Conservation (phyloP, 1,139 yeast genomes). For the Pneumocystis jirovecii region DNA sequence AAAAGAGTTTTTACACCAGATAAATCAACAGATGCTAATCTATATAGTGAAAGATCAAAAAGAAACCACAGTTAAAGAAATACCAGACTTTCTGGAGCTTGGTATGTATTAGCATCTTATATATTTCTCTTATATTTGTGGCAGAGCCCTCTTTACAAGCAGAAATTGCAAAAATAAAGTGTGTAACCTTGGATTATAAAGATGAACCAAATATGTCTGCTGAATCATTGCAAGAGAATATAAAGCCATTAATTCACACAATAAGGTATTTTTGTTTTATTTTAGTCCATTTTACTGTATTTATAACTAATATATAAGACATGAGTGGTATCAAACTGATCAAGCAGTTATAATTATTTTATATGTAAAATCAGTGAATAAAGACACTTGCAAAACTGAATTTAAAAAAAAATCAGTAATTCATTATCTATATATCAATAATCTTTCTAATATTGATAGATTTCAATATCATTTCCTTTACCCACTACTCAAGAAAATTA, state of each 20-base stretch:
- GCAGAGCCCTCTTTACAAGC: slow-evolving; percentile 6
- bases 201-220: background rate
- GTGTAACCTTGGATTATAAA: background rate
- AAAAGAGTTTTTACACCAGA: slow-evolving; percentile 28
- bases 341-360: slow-evolving; percentile 49
- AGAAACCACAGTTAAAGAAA: background rate
- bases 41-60: background rate
- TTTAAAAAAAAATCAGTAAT: slow-evolving; percentile 4
- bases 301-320: slow-evolving; percentile 28
- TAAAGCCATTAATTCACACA: background rate
- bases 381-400: slow-evolving; percentile 19
- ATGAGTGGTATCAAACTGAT: slow-evolving; percentile 67
- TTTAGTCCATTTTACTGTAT: background rate
- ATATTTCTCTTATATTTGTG: slow-evolving; percentile 1
- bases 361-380: slow-evolving; percentile 52
- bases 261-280: background rate
- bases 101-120: background rate
- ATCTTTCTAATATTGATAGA: background rate
- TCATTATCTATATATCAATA: background rate
- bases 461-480: background rate
- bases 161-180: slow-evolving; percentile 5
- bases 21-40: slow-evolving; percentile 15
- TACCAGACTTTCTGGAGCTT: background rate
- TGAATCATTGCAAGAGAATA: slow-evolving; percentile 1
- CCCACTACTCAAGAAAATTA: slow-evolving; percentile 20